Percentiles rank a stretch among this genome's conserved stretches.
Conservation (phyloP, 306 rosid genomes). For the Vigna nakashimae region DNA sequence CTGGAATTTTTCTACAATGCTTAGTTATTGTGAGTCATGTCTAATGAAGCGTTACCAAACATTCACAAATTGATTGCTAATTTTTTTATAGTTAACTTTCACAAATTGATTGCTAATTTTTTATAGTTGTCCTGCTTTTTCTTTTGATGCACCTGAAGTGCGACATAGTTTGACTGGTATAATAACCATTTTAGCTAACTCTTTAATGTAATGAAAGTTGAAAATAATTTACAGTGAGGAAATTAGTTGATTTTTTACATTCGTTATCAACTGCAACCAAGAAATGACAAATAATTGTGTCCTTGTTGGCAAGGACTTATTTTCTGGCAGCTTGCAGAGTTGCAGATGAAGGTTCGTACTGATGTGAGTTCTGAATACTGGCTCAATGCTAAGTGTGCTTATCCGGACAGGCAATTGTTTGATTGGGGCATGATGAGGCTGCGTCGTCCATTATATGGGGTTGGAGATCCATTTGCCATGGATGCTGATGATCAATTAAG, state of each 20-base stretch:
- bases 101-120: conserved; percentile 24
- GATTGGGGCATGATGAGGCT: conserved; percentile 98
- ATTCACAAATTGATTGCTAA: conserved; percentile 19
- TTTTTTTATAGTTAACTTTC: conserved; percentile 25
- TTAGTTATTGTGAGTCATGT: conserved; percentile 27
- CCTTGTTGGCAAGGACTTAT: conserved; percentile 73
- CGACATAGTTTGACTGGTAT: conserved; percentile 27
- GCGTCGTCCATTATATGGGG: conserved; percentile 86
- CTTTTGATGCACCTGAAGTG: conserved; percentile 9
- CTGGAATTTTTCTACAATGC: conserved; percentile 41
- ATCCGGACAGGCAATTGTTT: conserved; percentile 89
- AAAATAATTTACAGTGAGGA: conserved; percentile 43
- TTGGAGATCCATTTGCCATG: conserved; percentile 96
- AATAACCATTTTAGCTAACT: conserved; percentile 33
- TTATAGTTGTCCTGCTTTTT: background rate
- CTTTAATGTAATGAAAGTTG: conserved; percentile 22
- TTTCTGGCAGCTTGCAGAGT: conserved; percentile 81
- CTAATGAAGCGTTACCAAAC: conserved; percentile 32
- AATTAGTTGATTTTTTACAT: conserved; percentile 29
- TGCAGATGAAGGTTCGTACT: conserved; percentile 85
- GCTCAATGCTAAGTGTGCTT: conserved; percentile 75
- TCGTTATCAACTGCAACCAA: conserved; percentile 45
- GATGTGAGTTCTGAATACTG: conserved; percentile 91
- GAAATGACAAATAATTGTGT: conserved; percentile 64
- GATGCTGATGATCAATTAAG: conserved; percentile 93